phyloP scores from a whole-genome alignment of 2,329 filamentous ascomycete genomes.

The Aureobasidium sp. region DNA sequence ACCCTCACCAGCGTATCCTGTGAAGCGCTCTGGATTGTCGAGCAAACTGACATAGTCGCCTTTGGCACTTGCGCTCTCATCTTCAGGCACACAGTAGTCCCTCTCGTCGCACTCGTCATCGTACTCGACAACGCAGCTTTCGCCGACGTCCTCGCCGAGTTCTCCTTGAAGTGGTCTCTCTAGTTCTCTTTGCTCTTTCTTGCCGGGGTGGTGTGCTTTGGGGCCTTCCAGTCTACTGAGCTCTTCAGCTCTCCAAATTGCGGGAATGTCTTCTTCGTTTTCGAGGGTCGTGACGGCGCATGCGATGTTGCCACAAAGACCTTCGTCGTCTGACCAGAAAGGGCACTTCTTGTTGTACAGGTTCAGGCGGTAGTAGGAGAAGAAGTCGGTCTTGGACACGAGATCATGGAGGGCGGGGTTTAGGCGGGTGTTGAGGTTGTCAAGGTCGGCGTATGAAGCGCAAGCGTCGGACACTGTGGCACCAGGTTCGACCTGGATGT shows the following conservation, averaged over 20 bases:
- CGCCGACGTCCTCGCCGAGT: slow-evolving; percentile 77
- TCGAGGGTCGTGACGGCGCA: slow-evolving; percentile 93
- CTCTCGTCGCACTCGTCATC: slow-evolving; percentile 95
- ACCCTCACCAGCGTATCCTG: slow-evolving; percentile 79
- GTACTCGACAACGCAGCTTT: slow-evolving; percentile 95
- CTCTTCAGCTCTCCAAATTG: slow-evolving; percentile 84
- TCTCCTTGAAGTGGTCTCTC: slow-evolving; percentile 69
- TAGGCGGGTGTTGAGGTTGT: slow-evolving; percentile 68
- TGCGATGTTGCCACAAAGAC: slow-evolving; percentile 93
- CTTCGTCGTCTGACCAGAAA: slow-evolving; percentile 89
- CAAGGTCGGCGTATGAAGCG: slow-evolving; percentile 84
- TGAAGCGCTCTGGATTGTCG: slow-evolving; percentile 91
- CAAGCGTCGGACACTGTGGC: slow-evolving; percentile 90
- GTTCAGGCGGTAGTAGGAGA: slow-evolving; percentile 93
- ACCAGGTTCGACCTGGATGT: slow-evolving; percentile 68
- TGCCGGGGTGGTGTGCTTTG: slow-evolving; percentile 78
- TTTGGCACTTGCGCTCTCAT: slow-evolving; percentile 76
- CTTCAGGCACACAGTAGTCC: slow-evolving; percentile 93
- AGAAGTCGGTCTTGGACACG: slow-evolving; percentile 87
- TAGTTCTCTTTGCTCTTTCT: slow-evolving; percentile 60
- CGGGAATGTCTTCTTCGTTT: slow-evolving; percentile 87
- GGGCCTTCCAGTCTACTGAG: slow-evolving; percentile 88
- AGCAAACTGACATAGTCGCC: slow-evolving; percentile 94
- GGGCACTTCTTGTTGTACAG: slow-evolving; percentile 91
- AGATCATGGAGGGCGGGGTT: slow-evolving; percentile 71